phyloP scores from a whole-genome alignment of 108 stramenopile species.

The Nannochloropsis granulata region DNA sequence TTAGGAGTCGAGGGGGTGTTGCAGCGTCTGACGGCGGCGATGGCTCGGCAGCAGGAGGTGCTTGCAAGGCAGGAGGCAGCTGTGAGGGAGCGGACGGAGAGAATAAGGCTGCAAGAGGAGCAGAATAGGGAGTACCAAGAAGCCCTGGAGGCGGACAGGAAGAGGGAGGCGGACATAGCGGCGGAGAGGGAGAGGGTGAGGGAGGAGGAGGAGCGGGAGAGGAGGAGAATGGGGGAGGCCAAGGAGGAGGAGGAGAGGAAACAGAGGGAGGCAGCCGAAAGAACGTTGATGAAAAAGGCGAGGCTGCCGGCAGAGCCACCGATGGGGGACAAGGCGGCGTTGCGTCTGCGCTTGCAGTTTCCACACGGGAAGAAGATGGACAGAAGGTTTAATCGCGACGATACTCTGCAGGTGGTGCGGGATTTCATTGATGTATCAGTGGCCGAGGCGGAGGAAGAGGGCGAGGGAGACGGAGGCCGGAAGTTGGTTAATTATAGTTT shows the following conservation, averaged over 20 bases:
- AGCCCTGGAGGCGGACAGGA: conserved; percentile 27
- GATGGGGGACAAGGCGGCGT: background rate
- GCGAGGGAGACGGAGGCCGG: conserved; percentile 3
- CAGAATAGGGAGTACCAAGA: conserved; percentile 30
- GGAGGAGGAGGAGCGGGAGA: background rate
- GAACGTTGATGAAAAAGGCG: background rate
- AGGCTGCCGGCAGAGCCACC: conserved; percentile 18
- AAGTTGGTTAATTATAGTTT: conserved; percentile 25
- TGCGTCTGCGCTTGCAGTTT: conserved; percentile 30
- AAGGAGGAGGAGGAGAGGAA: conserved; percentile 15
- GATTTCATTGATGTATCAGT: conserved; percentile 20
- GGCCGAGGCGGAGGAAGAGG: conserved; percentile 10
- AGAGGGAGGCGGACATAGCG: conserved; percentile 10
- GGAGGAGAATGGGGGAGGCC: conserved; percentile 12
- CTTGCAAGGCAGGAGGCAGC: conserved; percentile 3
- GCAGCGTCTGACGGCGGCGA: conserved; percentile 28
- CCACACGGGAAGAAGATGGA: conserved; percentile 30
- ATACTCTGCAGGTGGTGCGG: conserved; percentile 9
- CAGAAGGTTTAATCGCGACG: background rate
- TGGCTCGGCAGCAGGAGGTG: conserved; percentile 27
- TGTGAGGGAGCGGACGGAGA: conserved; percentile 16
- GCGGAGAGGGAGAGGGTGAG: conserved; percentile 1
- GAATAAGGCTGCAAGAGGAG: conserved; percentile 18
- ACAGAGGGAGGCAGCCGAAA: background rate
- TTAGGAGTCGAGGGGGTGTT: conserved; percentile 2